Conservation (phyloP, 768 basidiomycete species). For the Panus rudis region DNA sequence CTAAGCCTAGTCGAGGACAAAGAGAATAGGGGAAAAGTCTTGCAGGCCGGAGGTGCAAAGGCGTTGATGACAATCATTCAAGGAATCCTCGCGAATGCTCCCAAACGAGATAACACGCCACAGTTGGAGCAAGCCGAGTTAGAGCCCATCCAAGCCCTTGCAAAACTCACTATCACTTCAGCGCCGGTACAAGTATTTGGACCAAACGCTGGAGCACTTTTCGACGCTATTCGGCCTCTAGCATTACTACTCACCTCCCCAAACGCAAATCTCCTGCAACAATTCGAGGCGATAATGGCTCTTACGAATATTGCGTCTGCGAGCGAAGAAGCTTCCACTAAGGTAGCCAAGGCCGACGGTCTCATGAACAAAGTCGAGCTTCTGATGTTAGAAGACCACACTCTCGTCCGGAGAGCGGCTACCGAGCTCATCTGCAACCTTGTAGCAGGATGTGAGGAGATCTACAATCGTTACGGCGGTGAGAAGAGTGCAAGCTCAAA, state of each 20-base stretch:
- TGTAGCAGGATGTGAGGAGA: conserved; percentile 64
- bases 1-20: conserved; percentile 73
- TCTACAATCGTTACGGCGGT: conserved; percentile 69
- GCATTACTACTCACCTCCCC: conserved; percentile 64
- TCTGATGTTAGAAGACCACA: conserved; percentile 76
- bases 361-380: conserved; percentile 63
- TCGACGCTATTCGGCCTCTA: conserved; percentile 82
- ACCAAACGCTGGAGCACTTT: conserved; percentile 65
- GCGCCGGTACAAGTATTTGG: conserved; percentile 90
- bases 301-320: conserved; percentile 91
- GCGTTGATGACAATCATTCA: conserved; percentile 53
- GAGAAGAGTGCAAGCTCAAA: conserved; percentile 32
- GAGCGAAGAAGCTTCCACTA: conserved; percentile 53
- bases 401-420: conserved; percentile 77
- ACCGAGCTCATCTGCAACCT: conserved; percentile 92
- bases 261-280: conserved; percentile 67
- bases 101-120: conserved; percentile 19
- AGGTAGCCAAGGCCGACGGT: conserved; percentile 56
- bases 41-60: conserved; percentile 76
- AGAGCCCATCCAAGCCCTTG: conserved; percentile 77
- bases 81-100: conserved; percentile 30
- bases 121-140: conserved; percentile 40
- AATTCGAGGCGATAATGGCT: conserved; percentile 93
- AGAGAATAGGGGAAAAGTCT: conserved; percentile 65
- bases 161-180: conserved; percentile 89